Base-by-base conservation (phyloP, 2,329 filamentous ascomycete genomes). In the Colletotrichum neosansevieriae region DNA sequence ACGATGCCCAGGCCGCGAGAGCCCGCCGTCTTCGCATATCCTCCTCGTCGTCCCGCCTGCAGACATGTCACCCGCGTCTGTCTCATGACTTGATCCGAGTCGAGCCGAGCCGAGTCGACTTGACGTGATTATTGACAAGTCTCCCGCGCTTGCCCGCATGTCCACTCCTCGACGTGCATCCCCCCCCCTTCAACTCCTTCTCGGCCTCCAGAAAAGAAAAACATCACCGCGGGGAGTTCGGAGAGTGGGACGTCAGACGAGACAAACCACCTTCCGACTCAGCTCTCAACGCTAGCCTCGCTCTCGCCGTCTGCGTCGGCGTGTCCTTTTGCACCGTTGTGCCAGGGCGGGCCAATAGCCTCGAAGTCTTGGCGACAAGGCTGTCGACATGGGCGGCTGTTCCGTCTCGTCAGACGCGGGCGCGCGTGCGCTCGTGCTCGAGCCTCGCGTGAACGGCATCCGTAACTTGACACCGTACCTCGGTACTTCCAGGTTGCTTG, bases 1-100 rank as follows among this genome's bases (percentile, higher is more conserved):
- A 11, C 6, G 36, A 38, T 38, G 36, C 51, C 64, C 15, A 54
- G 44, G 15, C 51, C n/a, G 38, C 15, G 51, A 61, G 36, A 53
- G 47, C 24, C 58, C 58, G 50, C 51, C 47, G 29, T 64, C 29
- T 21, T 58, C 47, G 53, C 60, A 42, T 51, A 4, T 36, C 44
- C 12, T 42, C 51, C 42, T 42, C 12, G 21, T 21, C 21, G 32
- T 32, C 34, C 12, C 38, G 32, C 50, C 13, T 12, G 29, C 19
- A 11, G 12, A 15, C 36, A 38, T 38, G 36, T 38, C 36, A 5
- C 13, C 13, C 9, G 11, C 36, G 36, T 38, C 36, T 38, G 36
- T 38, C 36, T 38, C 36, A 38, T 11, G 60, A 57, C 49, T 34
- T 34, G 40, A 57, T 50, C 15, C 29, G 29, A 7, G 29, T 29